These are phyloP conservation scores for Epipyxis sp. DNA, from an alignment of 108 stramenopile genomes.

Conservation along the genomic window DNA sequence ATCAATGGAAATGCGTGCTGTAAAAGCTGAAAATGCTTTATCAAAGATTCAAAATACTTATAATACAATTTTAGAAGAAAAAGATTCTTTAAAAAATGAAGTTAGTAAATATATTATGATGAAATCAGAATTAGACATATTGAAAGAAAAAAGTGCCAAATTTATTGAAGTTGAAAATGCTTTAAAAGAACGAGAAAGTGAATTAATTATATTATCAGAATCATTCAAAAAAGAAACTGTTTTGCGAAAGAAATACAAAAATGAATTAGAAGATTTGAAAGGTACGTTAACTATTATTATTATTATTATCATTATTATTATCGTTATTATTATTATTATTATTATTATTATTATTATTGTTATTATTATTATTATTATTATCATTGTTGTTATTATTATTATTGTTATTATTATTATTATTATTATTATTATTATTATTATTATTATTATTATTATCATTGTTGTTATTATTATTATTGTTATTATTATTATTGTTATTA, in stretches of 20 bases:
- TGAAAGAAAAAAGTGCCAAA: neutral
- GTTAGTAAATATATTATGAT: neutral
- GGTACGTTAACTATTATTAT: no score
- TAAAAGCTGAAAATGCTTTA: constrained; percentile 16
- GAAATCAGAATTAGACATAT: neutral
- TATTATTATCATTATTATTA: no score
- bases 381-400: no score
- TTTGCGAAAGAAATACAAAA: constrained; percentile 63
- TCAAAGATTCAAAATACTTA: neutral
- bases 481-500: no score
- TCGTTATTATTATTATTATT: no score
- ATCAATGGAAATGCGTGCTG: constrained; percentile 25
- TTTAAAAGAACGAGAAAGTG: neutral
- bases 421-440: no score
- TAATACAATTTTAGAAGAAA: neutral
- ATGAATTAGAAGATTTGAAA: constrained; percentile 70
- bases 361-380: no score
- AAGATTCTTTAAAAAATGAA: neutral
- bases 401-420: no score
- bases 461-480: no score
- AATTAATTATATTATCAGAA: neutral
- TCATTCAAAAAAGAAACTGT: neutral
- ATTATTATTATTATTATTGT: no score
- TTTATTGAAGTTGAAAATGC: neutral
- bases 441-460: no score